Percentiles rank a stretch among this genome's conserved stretches.
These are phyloP conservation scores for Diaporthe sp. DNA, from an alignment of 2,329 filamentous ascomycete genomes.

Conservation along the genomic window DNA sequence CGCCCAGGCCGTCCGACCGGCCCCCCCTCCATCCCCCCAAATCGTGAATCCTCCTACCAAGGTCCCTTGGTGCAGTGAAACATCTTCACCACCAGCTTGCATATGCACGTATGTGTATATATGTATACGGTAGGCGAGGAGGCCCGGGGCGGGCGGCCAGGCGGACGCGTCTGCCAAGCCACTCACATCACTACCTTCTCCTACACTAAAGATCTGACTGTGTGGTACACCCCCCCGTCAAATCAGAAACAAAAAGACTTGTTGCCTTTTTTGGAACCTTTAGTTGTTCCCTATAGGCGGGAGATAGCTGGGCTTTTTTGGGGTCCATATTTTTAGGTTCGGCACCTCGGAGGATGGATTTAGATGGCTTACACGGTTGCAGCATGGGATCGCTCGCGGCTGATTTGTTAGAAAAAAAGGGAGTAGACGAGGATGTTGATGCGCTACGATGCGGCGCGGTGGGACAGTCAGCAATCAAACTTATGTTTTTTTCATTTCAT, in stretches of 20 bases:
- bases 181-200: neutral
- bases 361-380: slow-evolving; percentile 21
- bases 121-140: too few relatives aligned
- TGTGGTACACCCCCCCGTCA: neutral
- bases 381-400: neutral
- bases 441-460: neutral
- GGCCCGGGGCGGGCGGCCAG: neutral
- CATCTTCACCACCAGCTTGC: neutral
- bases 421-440: neutral
- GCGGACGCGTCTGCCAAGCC: neutral
- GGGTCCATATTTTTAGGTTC: slow-evolving; percentile 24
- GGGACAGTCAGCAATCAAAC: neutral
- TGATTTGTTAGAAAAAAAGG: neutral
- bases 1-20: neutral
- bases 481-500: too few relatives aligned
- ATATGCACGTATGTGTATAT: neutral
- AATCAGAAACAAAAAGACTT: neutral
- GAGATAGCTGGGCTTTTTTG: neutral
- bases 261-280: slow-evolving; percentile 18
- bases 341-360: neutral
- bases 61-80: neutral
- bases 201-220: neutral
- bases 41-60: neutral
- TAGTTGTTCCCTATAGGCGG: neutral
- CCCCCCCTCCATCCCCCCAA: neutral